Base-by-base conservation (phyloP, 108 stramenopile species). In the Parietichytrium sp. region DNA sequence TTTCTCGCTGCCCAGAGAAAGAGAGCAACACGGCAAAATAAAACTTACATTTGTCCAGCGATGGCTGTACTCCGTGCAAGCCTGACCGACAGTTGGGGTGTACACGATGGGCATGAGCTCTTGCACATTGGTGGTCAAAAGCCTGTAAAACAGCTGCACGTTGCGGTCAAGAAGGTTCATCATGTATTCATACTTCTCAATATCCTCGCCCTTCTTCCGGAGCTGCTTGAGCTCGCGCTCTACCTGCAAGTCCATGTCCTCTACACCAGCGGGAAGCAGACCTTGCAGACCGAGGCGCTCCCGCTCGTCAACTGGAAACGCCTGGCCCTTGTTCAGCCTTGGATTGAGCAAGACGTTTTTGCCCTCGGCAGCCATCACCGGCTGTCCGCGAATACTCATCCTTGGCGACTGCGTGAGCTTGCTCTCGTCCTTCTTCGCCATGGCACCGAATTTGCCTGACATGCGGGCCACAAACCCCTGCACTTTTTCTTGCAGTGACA, bases 41-140 rank as follows among this genome's bases (percentile, higher is more conserved):
- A n/a, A n/a, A n/a, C n/a, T n/a, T n/a, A n/a, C n/a, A n/a, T n/a
- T n/a, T n/a, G n/a, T n/a, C n/a, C n/a, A n/a, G n/a, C n/a, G n/a
- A n/a, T 80, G 77, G 15, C 78, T 38, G 48, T 79, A 88, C 26
- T 94, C 93, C 82, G 92, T 91, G 80, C 98, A 99, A 30, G 95
- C 97, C 88, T 95, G 93, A 8, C 97, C 98, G 1, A 99, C 98
- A 4, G 97, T 98, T 30, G 98, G 98, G 3, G 98, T 99, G 92
- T 99, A 99, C 81, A 99, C 95, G 55, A 96, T 83, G 7, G 97
- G 96, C 49, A 95, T 95, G 90, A 96, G 90, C 88, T 98, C 96
- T 51, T 93, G 93, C 54, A 97, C 93, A 86, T 99, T 93, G 81
- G 93, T 92, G 12, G 94, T 91, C 52, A 99, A 88, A 18, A 97